Conservation (phyloP, 2,329 filamentous ascomycete species). For the Stagonosporopsis vannaccii region DNA sequence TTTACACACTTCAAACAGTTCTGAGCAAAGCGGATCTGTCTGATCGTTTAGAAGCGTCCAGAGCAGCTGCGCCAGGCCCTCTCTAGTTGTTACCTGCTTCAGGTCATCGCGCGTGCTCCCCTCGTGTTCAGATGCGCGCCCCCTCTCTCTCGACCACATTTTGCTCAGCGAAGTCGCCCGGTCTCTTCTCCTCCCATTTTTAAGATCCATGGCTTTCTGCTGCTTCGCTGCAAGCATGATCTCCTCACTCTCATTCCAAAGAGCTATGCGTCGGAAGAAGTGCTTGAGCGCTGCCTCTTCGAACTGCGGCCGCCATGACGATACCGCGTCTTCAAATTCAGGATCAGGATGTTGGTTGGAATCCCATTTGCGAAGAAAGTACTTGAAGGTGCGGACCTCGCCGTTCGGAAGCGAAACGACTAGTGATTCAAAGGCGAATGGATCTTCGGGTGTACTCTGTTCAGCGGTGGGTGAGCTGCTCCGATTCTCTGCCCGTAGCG, state of each 20-base stretch:
- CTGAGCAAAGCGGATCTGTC: slow-evolving; percentile 17
- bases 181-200: slow-evolving; percentile 17
- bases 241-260: slow-evolving; percentile 31
- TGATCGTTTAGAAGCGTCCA: slow-evolving; percentile 32
- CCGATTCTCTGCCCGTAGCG: slow-evolving; percentile 12
- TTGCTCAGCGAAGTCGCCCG: slow-evolving; percentile 21
- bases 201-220: slow-evolving; percentile 21
- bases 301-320: slow-evolving; percentile 18
- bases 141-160: slow-evolving; percentile 22
- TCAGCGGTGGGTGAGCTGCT: slow-evolving; percentile 12
- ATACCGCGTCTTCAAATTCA: slow-evolving; percentile 25
- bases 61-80: slow-evolving; percentile 35
- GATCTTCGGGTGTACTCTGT: slow-evolving; percentile 19
- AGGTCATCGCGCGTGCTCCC: slow-evolving; percentile 19
- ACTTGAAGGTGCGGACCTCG: slow-evolving; percentile 33
- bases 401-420: slow-evolving; percentile 23
- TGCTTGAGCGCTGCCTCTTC: slow-evolving; percentile 32
- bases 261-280: slow-evolving; percentile 29
- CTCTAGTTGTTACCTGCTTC: slow-evolving; percentile 33
- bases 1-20: slow-evolving; percentile 23
- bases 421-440: slow-evolving; percentile 23
- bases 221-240: slow-evolving; percentile 20
- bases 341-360: slow-evolving; percentile 19
- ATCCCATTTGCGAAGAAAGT: slow-evolving; percentile 33
- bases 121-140: slow-evolving; percentile 9